Conservation (phyloP, 345 rosid species). For the Eucalyptus regnans region DNA sequence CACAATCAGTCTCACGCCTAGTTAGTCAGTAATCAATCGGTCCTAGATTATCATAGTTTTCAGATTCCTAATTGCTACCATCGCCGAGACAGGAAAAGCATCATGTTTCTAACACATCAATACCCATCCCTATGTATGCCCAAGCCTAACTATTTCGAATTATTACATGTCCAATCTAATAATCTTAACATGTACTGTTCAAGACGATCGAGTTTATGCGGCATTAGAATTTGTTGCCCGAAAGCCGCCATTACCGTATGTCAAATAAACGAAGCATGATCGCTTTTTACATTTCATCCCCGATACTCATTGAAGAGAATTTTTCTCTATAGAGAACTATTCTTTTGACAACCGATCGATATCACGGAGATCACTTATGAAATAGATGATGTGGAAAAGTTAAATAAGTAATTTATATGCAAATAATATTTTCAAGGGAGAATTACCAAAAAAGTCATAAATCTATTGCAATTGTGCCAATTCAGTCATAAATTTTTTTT, state of each 20-base stretch:
- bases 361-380: background rate
- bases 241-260: background rate
- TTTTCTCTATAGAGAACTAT: background rate
- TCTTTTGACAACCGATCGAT: background rate
- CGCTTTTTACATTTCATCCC: background rate
- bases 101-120: background rate
- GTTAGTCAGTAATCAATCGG: background rate
- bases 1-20: background rate
- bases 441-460: no score
- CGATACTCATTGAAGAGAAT: background rate
- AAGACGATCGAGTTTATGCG: background rate
- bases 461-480: no score
- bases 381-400: background rate
- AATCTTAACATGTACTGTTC: background rate
- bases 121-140: background rate
- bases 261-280: background rate
- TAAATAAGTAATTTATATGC: background rate
- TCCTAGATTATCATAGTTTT: background rate
- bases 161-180: background rate
- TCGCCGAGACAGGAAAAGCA: background rate
- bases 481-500: no score
- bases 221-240: background rate
- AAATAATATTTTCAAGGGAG: background rate
- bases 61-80: background rate
- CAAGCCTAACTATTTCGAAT: background rate